Conservation (phyloP, 2,329 filamentous ascomycete genomes). For the Colletotrichum neosansevieriae region DNA sequence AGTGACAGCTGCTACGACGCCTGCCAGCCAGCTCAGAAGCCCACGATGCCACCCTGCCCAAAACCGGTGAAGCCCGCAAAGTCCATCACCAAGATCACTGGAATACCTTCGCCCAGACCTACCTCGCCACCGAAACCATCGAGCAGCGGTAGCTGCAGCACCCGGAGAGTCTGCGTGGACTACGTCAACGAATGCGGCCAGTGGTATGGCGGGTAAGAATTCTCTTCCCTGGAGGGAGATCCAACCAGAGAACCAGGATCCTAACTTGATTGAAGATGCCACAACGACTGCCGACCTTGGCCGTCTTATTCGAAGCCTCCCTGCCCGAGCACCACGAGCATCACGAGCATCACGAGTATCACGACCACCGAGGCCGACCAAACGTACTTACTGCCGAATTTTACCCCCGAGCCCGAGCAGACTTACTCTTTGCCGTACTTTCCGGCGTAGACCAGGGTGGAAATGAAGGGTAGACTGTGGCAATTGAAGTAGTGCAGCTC, state of each 20-base stretch:
- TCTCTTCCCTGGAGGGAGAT: neutral
- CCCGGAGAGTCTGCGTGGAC: slow-evolving; percentile 43
- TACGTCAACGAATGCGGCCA: slow-evolving; percentile 40
- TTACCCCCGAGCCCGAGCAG: slow-evolving; percentile 3
- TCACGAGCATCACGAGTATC: neutral
- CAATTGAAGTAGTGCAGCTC: too few relatives aligned
- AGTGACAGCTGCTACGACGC: slow-evolving; percentile 47
- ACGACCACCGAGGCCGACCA: neutral
- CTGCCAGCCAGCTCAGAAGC: slow-evolving; percentile 41
- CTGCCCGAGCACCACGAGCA: slow-evolving; percentile 28
- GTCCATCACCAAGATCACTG: neutral
- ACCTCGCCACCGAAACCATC: slow-evolving; percentile 2
- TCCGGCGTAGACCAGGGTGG: too few relatives aligned
- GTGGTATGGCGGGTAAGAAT: slow-evolving; percentile 43
- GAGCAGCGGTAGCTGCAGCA: slow-evolving; percentile 42
- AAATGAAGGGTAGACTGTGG: too few relatives aligned
- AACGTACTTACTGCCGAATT: neutral
- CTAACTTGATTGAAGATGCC: slow-evolving; percentile 28
- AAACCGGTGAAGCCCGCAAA: slow-evolving; percentile 12
- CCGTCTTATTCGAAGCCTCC: slow-evolving; percentile 40
- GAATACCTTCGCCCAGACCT: slow-evolving; percentile 1
- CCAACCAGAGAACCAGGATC: neutral
- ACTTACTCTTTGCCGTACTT: neutral
- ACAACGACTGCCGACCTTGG: slow-evolving; percentile 38
- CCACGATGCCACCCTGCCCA: slow-evolving; percentile 36